Percentiles rank a stretch among this genome's conserved stretches.
Evolutionary conservation across 371 early-diverging fungal genomes (phyloP).

Genomic region (Zychaea mexicana): DNA sequence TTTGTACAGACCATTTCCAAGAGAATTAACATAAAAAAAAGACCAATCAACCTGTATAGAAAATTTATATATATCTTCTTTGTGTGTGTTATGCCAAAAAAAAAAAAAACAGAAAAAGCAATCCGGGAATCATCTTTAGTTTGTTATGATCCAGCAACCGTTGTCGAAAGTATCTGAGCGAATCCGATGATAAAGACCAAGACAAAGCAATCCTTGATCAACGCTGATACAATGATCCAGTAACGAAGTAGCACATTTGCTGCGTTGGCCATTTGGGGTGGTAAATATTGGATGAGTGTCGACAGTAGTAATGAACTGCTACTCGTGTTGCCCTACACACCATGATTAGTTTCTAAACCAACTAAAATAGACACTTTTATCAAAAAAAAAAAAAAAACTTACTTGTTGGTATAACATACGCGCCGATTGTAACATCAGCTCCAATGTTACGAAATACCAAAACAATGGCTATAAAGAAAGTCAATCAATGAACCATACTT

Average conservation of each 20-base stretch:
- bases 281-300: conserved; percentile 35
- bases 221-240: conserved; percentile 56
- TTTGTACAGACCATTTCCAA: no score
- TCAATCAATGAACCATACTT: not conserved
- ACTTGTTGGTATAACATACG: conserved; percentile 56
- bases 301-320: conserved; percentile 30
- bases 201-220: conserved; percentile 57
- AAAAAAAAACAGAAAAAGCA: no score
- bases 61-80: no score
- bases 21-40: no score
- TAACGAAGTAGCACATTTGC: conserved; percentile 59
- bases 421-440: conserved; percentile 56
- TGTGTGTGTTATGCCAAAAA: not conserved
- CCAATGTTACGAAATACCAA: conserved; percentile 65
- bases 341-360: no score
- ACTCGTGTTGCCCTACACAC: conserved; percentile 31
- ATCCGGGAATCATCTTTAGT: no score
- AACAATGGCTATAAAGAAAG: conserved; percentile 48
- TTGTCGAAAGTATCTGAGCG: conserved; percentile 42
- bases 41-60: no score
- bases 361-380: not conserved
- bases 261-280: conserved; percentile 53
- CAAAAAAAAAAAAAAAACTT: not conserved
- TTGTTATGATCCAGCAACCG: conserved; percentile 6
- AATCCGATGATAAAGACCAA: conserved; percentile 61